Evolutionary conservation across 2,329 filamentous ascomycete genomes (phyloP).

Genomic region (Clonostachys chloroleuca): DNA sequence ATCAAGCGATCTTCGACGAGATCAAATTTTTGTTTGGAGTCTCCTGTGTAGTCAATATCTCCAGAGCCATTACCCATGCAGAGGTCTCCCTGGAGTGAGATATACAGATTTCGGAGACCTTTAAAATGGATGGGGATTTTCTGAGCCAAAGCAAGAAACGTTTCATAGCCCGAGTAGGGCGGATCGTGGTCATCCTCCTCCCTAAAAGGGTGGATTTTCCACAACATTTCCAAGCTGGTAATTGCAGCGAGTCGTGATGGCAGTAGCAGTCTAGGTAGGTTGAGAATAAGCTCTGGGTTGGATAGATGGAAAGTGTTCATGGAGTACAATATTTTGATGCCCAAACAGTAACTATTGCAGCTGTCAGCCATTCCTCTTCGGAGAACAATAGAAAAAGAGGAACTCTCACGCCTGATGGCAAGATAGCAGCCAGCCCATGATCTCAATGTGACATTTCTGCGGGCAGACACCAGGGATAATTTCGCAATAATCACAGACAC

Average conservation of each 20-base stretch:
- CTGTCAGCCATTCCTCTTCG: too few relatives aligned
- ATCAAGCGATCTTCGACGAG: not conserved
- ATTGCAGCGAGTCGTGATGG: not conserved
- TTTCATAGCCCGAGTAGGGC: not conserved
- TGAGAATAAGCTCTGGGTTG: not conserved
- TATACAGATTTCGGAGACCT: not conserved
- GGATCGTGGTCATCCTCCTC: not conserved
- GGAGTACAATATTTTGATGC: not conserved
- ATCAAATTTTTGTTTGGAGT: not conserved
- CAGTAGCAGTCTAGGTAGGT: not conserved
- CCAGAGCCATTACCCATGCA: not conserved
- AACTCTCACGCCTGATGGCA: not conserved
- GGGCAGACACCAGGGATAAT: not conserved
- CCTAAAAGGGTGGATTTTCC: not conserved
- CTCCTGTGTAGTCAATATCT: not conserved
- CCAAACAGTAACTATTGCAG: not conserved
- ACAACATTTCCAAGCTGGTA: not conserved
- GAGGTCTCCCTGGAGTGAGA: not conserved
- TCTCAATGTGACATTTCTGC: not conserved
- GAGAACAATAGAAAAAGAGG: too few relatives aligned
- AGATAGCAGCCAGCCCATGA: not conserved
- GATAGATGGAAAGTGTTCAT: not conserved
- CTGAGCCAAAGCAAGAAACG: not conserved
- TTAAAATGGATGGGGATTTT: not conserved
- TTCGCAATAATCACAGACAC: not conserved